phyloP scores from a whole-genome alignment of 495 filamentous ascomycete genomes.

The Entonaema liquescens region DNA sequence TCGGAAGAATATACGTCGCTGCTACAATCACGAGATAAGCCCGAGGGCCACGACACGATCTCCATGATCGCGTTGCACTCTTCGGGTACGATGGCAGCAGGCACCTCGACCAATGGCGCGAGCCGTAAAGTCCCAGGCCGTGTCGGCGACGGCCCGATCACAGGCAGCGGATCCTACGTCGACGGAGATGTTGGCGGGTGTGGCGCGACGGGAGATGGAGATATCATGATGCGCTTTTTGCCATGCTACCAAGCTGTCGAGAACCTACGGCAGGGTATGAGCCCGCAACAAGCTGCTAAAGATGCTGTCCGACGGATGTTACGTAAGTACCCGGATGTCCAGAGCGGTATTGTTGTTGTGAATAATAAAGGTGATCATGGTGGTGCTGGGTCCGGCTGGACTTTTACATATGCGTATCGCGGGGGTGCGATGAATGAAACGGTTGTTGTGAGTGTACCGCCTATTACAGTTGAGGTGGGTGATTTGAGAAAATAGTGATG shows the following conservation, averaged over 20 bases:
- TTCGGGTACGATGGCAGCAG: slow-evolving; percentile 54
- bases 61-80: slow-evolving; percentile 55
- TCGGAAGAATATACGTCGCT: background rate
- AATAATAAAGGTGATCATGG: slow-evolving; percentile 53
- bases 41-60: slow-evolving; percentile 55
- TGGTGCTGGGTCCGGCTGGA: slow-evolving; percentile 58
- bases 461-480: slow-evolving; percentile 23
- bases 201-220: slow-evolving; percentile 60
- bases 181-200: slow-evolving; percentile 60
- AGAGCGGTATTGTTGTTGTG: slow-evolving; percentile 58
- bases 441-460: slow-evolving; percentile 51
- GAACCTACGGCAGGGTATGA: slow-evolving; percentile 55
- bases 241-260: slow-evolving; percentile 62
- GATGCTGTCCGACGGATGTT: slow-evolving; percentile 58
- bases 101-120: slow-evolving; percentile 60
- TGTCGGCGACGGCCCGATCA: slow-evolving; percentile 60
- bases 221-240: slow-evolving; percentile 62
- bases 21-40: background rate
- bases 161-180: slow-evolving; percentile 59
- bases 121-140: slow-evolving; percentile 57
- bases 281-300: slow-evolving; percentile 52
- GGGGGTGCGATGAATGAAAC: slow-evolving; percentile 54
- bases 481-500: slow-evolving; percentile 19
- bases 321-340: slow-evolving; percentile 51
- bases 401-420: slow-evolving; percentile 56